A percentile compares a stretch with the other conserved stretches of the same genome.
Conservation (phyloP, 2,329 filamentous ascomycete genomes). For the Aspergillus novoparasiticus region DNA sequence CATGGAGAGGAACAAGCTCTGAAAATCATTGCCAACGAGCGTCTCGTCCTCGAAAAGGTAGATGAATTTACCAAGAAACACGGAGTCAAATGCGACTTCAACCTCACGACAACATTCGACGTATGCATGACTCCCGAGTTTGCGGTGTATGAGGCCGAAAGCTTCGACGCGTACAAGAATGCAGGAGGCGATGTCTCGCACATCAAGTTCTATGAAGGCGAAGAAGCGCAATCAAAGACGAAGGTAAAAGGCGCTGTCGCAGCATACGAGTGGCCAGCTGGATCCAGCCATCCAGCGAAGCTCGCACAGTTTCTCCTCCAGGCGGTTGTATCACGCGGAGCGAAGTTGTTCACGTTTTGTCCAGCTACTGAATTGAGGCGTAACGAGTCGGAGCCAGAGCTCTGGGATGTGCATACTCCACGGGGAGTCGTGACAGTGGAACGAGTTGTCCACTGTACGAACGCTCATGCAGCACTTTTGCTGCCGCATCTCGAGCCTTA, state of each 20-base stretch:
- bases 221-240: background rate
- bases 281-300: slow-evolving; percentile 53
- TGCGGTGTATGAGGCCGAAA: slow-evolving; percentile 47
- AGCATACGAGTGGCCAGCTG: slow-evolving; percentile 57
- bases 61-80: background rate
- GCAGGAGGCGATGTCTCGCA: slow-evolving; percentile 39
- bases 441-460: slow-evolving; percentile 28
- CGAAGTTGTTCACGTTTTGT: slow-evolving; percentile 48
- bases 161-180: slow-evolving; percentile 40
- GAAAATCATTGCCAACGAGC: slow-evolving; percentile 51
- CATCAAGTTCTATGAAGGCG: background rate
- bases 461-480: slow-evolving; percentile 27
- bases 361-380: slow-evolving; percentile 36
- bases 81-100: background rate
- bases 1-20: slow-evolving; percentile 49
- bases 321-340: slow-evolving; percentile 41
- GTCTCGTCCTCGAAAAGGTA: slow-evolving; percentile 38
- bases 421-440: slow-evolving; percentile 20
- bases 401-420: slow-evolving; percentile 4
- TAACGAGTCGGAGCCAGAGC: background rate
- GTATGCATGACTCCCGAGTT: slow-evolving; percentile 53
- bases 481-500: slow-evolving; percentile 27
- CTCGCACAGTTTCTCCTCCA: slow-evolving; percentile 52
- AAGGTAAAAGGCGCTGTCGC: slow-evolving; percentile 44
- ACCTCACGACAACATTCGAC: slow-evolving; percentile 27